A percentile compares a stretch with the other conserved stretches of the same genome.
phyloP scores from a whole-genome alignment of 768 basidiomycete genomes.

The Leccinum longicurvipes region DNA sequence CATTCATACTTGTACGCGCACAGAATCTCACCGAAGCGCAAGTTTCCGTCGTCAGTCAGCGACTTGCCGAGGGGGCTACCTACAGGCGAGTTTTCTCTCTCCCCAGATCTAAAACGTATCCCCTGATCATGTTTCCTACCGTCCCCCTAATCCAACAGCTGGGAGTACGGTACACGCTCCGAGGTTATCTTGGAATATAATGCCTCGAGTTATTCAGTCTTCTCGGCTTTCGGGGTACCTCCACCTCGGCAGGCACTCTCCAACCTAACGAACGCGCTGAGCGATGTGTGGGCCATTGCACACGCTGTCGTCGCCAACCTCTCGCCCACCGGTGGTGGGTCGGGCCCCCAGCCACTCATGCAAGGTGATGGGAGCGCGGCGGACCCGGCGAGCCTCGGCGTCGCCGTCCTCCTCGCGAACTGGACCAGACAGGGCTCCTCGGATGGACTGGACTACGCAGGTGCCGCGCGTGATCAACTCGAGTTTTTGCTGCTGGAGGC shows the following conservation, averaged over 20 bases:
- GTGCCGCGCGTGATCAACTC: constrained; percentile 64
- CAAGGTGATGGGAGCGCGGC: constrained; percentile 56
- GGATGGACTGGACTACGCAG: constrained; percentile 53
- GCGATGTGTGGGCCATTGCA: constrained; percentile 57
- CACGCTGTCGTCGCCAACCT: constrained; percentile 46
- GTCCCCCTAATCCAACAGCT: constrained; percentile 32
- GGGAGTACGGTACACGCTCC: constrained; percentile 52
- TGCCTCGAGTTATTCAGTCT: constrained; percentile 43
- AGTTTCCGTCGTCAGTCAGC: constrained; percentile 32
- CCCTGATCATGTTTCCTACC: background rate
- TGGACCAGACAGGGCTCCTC: constrained; percentile 39
- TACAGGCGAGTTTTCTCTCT: constrained; percentile 33
- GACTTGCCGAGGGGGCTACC: constrained; percentile 39
- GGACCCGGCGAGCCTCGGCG: constrained; percentile 76
- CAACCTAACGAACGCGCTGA: constrained; percentile 33
- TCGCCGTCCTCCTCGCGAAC: constrained; percentile 62
- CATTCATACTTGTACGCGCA: constrained; percentile 10
- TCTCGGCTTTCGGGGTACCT: constrained; percentile 28
- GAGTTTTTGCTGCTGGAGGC: constrained; percentile 54
- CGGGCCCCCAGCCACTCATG: constrained; percentile 54
- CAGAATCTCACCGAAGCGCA: constrained; percentile 37
- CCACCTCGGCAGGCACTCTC: constrained; percentile 26
- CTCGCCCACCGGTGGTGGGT: constrained; percentile 40
- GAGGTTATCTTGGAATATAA: constrained; percentile 51
- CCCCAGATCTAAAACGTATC: background rate